Evolutionary conservation across 371 early-diverging fungal genomes (phyloP), one percentile per base, ranked within the genome.

Genomic region (Mycotypha africana): DNA sequence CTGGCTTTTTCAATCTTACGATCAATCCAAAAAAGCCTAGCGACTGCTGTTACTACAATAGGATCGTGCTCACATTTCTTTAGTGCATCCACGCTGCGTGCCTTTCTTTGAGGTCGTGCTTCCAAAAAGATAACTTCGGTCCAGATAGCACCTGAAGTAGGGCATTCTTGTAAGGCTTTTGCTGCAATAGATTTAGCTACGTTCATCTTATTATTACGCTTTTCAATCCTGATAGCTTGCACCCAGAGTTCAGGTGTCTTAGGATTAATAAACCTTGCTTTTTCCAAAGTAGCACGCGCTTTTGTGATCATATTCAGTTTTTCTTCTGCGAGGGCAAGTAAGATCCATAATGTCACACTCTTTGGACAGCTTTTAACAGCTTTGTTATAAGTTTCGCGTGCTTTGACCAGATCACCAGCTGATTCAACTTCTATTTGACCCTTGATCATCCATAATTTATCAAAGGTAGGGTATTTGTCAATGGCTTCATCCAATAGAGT

Each of bases 381-480:
- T 42, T 74, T 77, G 25, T 82, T 72, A 51, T 81, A 86, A 16
- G 84, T 81, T 45, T 86, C 86, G 3, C 93, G 62, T 6, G 95
- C 97, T n/a, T 63, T 78, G 6, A 67, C 46, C 9, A 79, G 38
- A 23, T 91, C 66, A 15, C 58, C 71, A 14, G 62, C 64, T 6
- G 49, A 40, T 12, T 81, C 74, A n/a, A n/a, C n/a, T 34, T 84
- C 77, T 20, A 92, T 75, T 52, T 95, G 95, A 12, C 91, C 89
- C 58, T 84, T 82, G 38, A 97, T 85, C 81, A 97, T 88, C 95
- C 95, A 95, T 30, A 97, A 67, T 56, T 96, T 96, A 55, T 82
- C 86, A 51, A 86, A 88, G 2, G 62, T 70, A 0, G 92, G 91
- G 50, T 84, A 94, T 48, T 72, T 73, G 4, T 55, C 52, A 14